phyloP scores from a whole-genome alignment of 129 eudicot genomes.

The Flaveria robusta region DNA sequence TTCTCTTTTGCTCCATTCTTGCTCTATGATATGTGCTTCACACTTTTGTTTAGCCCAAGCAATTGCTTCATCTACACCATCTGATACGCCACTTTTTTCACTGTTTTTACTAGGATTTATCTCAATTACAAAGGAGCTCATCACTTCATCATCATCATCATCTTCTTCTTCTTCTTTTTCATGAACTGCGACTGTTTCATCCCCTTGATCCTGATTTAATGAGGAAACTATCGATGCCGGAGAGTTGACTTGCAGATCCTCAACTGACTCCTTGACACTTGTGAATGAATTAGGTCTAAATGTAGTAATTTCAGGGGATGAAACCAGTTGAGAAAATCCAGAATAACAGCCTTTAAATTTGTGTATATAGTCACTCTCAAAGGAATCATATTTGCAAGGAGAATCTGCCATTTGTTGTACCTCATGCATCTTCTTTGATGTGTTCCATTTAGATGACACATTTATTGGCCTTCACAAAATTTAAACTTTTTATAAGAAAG shows the following conservation, averaged over 20 bases:
- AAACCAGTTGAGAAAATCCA: constrained; percentile 43
- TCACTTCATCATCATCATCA: constrained; percentile 53
- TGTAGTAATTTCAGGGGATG: constrained; percentile 65
- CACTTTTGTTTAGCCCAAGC: constrained; percentile 93
- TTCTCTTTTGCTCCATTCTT: constrained; percentile 25
- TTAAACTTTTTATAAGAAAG: too few relatives aligned
- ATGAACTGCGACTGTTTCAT: constrained; percentile 10
- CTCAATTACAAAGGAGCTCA: constrained; percentile 76
- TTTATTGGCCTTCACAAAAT: constrained; percentile 46
- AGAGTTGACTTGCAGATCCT: constrained; percentile 62
- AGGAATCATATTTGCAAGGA: constrained; percentile 35
- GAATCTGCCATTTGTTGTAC: constrained; percentile 30
- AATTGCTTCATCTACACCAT: constrained; percentile 80
- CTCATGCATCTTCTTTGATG: constrained; percentile 44
- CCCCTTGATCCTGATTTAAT: constrained; percentile 37
- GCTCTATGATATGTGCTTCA: constrained; percentile 31
- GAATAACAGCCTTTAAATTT: constrained; percentile 41
- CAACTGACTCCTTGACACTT: constrained; percentile 43
- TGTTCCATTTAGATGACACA: constrained; percentile 52
- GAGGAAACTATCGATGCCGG: constrained; percentile 69
- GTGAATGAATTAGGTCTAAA: constrained; percentile 45
- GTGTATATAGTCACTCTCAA: constrained; percentile 34
- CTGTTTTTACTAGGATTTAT: constrained; percentile 41
- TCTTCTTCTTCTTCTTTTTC: constrained; percentile 34
- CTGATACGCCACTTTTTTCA: constrained; percentile 41